These are phyloP conservation scores for Ephemerocybe angulata DNA, from an alignment of 768 basidiomycete species.

Conservation along the genomic window DNA sequence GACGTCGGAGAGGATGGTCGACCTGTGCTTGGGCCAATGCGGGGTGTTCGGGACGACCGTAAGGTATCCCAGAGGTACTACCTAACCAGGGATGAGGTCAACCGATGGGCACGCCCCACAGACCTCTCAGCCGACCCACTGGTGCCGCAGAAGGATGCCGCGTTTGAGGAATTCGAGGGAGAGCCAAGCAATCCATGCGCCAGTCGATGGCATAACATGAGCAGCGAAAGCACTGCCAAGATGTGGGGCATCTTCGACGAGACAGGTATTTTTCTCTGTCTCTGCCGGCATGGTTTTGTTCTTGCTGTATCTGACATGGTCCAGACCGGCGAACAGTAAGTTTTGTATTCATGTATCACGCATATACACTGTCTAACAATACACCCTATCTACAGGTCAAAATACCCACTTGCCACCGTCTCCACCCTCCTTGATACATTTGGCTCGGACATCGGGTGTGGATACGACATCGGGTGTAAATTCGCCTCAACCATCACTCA, in stretches of 20 bases:
- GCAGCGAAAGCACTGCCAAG: conserved; percentile 10
- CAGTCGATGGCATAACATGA: not conserved
- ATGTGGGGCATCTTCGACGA: conserved; percentile 32
- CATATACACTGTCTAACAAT: not conserved
- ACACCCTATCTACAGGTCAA: conserved; percentile 22
- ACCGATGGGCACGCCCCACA: too few relatives aligned
- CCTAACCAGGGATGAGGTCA: too few relatives aligned
- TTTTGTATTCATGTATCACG: conserved; percentile 1
- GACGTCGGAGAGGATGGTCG: not conserved
- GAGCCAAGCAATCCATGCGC: not conserved
- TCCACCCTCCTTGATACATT: conserved; percentile 18
- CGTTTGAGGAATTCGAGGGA: not conserved
- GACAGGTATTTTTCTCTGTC: conserved; percentile 24
- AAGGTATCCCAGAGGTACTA: too few relatives aligned
- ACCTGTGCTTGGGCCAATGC: not conserved
- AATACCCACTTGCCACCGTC: conserved; percentile 24
- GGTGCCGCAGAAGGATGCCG: not conserved
- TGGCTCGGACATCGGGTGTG: conserved; percentile 17
- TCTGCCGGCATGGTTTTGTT: conserved; percentile 27
- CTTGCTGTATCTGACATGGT: conserved; percentile 22
- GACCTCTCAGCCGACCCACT: too few relatives aligned
- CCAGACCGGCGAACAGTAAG: conserved; percentile 15
- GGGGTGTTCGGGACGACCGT: too few relatives aligned
- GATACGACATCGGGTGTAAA: conserved; percentile 29
- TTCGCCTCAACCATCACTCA: conserved; percentile 19